Base-by-base conservation (phyloP, 2,329 filamentous ascomycete genomes). In the Sporothrix pallida region DNA sequence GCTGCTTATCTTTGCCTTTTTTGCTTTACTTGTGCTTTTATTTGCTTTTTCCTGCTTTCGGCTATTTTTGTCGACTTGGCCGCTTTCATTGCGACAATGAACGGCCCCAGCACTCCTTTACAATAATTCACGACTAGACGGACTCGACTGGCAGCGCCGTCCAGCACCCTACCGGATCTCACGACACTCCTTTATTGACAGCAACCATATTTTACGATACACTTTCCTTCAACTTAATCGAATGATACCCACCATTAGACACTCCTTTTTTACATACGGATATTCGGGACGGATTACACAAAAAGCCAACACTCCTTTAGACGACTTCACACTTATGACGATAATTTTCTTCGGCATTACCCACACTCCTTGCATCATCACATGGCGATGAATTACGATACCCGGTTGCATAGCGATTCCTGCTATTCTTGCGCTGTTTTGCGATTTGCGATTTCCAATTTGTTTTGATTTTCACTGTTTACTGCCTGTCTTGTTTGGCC, bases 371-470 rank as follows among this genome's bases (percentile, higher is more conserved):
- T 85, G 82, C 80, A 76, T 81, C 80, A 82, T 65, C 67, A 68
- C 46, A 74, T 75, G 76, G 79, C 75, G 78, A 80, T 79, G 72
- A 80, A 81, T 80, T 78, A 83, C 80, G 81, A 83, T 83, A 82
- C 83, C 83, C 84, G 84, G 85, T 81, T 87, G 86, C 86, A 88
- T 87, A 87, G 86, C 86, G 69, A 63, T 76, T 76, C 31, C 65
- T 73, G 63, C 42, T 50, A 50, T 68, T 70, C 65, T 73, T 48
- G 3, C 20, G 17, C 42, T 65, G 65, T 58, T 73, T 52, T 62
- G 17, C 17, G 26, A 44, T 44, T n/a, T 72, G 46, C 44, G 58
- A 37, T 15, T 58, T 67, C 48, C 7, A 26, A 26, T 26, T 26
- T 26, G 23, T 17, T 52, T 68, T 48, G 12, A 37, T 15, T 65